phyloP scores from a whole-genome alignment of 805 yeast species.

The Diddensiella santjacobensis region DNA sequence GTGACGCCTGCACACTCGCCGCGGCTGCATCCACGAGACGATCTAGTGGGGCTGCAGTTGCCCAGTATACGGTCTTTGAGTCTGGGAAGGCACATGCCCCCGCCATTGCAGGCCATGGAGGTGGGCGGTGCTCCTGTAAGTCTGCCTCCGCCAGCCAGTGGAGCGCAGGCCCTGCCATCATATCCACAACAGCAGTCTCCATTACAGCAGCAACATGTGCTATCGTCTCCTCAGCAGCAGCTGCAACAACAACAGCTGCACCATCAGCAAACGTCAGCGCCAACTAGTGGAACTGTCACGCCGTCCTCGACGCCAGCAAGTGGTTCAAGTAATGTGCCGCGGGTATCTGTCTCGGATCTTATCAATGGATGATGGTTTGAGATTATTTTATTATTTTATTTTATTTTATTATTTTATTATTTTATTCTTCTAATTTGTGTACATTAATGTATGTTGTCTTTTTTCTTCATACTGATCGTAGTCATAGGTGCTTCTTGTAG shows the following conservation, averaged over 20 bases:
- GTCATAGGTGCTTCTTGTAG: too few relatives aligned
- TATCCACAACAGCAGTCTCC: not conserved
- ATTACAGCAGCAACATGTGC: slow-evolving; percentile 3
- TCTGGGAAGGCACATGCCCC: slow-evolving; percentile 23
- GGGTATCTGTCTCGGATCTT: slow-evolving; percentile 21
- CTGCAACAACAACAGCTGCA: slow-evolving; percentile 4
- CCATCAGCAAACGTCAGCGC: slow-evolving; percentile 5
- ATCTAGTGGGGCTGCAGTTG: slow-evolving; percentile 33
- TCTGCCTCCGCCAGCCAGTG: not conserved
- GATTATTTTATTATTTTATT: not conserved
- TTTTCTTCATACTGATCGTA: not conserved
- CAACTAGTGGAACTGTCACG: slow-evolving; percentile 2
- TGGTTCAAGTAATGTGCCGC: slow-evolving; percentile 7
- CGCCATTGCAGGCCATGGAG: slow-evolving; percentile 26
- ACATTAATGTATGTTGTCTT: not conserved
- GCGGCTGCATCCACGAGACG: slow-evolving; percentile 37
- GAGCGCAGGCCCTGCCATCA: not conserved
- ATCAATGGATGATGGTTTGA: slow-evolving; percentile 14
- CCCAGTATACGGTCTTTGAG: slow-evolving; percentile 37
- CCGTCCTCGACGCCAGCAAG: slow-evolving; percentile 6
- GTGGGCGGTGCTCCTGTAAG: slow-evolving; percentile 15
- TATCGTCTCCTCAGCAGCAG: not conserved
- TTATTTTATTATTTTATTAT: not conserved
- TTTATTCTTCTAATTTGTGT: not conserved
- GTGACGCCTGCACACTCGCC: slow-evolving; percentile 46